Evolutionary conservation across 2,329 filamentous ascomycete species (phyloP).

Genomic region (Phialophora macrospora): DNA sequence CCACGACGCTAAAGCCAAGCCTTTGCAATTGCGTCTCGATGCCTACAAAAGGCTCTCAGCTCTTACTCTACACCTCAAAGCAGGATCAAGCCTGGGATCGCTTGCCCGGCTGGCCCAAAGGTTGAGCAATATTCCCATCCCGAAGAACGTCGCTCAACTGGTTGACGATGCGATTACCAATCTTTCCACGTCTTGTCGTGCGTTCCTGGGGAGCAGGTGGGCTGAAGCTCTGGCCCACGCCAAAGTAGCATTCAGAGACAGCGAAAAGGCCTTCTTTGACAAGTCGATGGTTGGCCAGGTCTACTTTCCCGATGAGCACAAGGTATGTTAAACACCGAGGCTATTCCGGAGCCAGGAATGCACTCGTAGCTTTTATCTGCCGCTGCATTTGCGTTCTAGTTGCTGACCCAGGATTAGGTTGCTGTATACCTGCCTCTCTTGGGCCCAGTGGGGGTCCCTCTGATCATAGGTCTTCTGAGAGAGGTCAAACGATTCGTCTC

Average conservation of each 20-base stretch:
- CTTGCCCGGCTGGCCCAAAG: slow-evolving; percentile 83
- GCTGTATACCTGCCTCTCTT: slow-evolving; percentile 92
- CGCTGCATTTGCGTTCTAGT: neutral
- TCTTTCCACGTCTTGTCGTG: slow-evolving; percentile 70
- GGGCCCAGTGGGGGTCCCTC: slow-evolving; percentile 86
- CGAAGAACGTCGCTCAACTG: slow-evolving; percentile 80
- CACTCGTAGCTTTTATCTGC: neutral
- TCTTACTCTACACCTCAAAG: slow-evolving; percentile 81
- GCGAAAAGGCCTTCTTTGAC: slow-evolving; percentile 95
- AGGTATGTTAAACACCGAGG: slow-evolving; percentile 48
- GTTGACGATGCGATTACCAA: slow-evolving; percentile 80
- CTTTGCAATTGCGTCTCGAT: slow-evolving; percentile 81
- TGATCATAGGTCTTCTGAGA: slow-evolving; percentile 81
- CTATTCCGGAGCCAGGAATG: neutral
- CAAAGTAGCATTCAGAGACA: slow-evolving; percentile 81
- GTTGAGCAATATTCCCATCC: slow-evolving; percentile 88
- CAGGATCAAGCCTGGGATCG: slow-evolving; percentile 91
- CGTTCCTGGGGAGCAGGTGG: slow-evolving; percentile 66
- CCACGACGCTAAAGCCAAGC: slow-evolving; percentile 47
- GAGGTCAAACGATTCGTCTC: slow-evolving; percentile 67
- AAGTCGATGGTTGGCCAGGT: slow-evolving; percentile 99
- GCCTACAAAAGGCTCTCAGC: slow-evolving; percentile 84
- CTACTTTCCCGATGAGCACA: slow-evolving; percentile 98
- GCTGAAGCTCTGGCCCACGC: slow-evolving; percentile 76
- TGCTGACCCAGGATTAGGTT: slow-evolving; percentile 51